Evolutionary conservation across 805 yeast species (phyloP), one percentile per base, ranked within the genome.

Genomic region (Saturnispora bothae): DNA sequence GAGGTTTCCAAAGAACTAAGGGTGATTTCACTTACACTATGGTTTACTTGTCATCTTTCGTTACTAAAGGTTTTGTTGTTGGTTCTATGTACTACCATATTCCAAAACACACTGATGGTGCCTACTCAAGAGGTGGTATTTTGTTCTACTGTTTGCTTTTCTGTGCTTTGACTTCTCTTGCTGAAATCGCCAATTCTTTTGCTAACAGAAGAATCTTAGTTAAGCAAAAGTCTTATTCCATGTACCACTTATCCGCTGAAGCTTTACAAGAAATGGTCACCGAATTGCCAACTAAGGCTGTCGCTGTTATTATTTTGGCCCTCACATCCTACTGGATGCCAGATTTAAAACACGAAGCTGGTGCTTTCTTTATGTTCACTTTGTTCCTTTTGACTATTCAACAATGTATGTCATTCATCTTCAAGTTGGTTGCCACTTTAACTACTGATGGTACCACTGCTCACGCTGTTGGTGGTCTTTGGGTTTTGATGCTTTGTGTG

Each of bases 161-260:
- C 50, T 74, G 74, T 59, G 78, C 78, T 31, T 67, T 76, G 46
- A 68, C 78, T 2, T 73, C 81, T 6, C 60, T 76, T 42, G 76
- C 78, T 54, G 83, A 75, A 60, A 73, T 77, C 47, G 69, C 76
- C 49, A 61, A 72, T 19, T 66, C 76, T 36, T 76, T 73, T 52
- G 70, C 73, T 36, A 71, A 70, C 34, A 70, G 82, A 63, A 71
- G 75, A 14, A 73, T 76, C 47, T 65, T 76, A 35, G 76, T 73
- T 44, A 76, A 76, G 50, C 83, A 76, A 49, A 73, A 70, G 53
- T 64, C 76, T 33, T 76, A 71, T 49, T 75, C 80, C 16, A 65
- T 76, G 65, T 76, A 76, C 51, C 71, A 76, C 43, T 69, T 73
- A 28, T 68, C 82, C 25, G 80, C 79, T 28, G 81, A 76, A 59